Evolutionary conservation across 495 filamentous ascomycete species (phyloP), one percentile per base, ranked within the genome.

Genomic region (Aspergillus nidulans): DNA sequence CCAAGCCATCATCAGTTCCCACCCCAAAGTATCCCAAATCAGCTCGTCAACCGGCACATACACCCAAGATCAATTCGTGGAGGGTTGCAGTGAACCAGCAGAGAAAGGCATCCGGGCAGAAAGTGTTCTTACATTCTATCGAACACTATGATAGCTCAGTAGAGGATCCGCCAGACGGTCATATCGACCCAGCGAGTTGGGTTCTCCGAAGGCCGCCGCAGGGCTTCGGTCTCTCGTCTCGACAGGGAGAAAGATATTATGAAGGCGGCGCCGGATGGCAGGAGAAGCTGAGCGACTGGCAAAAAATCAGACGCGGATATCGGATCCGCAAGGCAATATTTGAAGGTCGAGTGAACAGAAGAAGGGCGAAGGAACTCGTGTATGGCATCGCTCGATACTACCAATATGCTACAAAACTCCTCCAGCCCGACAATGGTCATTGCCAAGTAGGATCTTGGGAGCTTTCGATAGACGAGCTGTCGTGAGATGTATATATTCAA

Each of bases 221-320:
- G 48, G 75, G 73, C 0, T 65, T 69, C 49, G 58, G 61, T 23
- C 60, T 73, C 53, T 73, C 73, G 1, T 65, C 57, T 12, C 63
- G 61, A 18, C 72, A 77, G 44, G 62, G 59, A 49, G 63, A 68
- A 10, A 63, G 63, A 6, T 76, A 69, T 61, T 77, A 75, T 39
- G 71, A 76, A 50, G 69, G 72, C 52, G 75, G 70, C 2, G 57
- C 67, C 2, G 73, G 71, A 12, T 75, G 71, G 70, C 73, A 76
- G 49, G 75, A 76, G 47, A 74, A 57, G 39, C 58, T 76, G 1
- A 60, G 68, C 7, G 69, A 76, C 25, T 77, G 73, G 75, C 68
- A 73, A 59, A 62, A 60, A 24, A 63, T 74, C 20, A 61, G 57
- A 16, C 62, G 64, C 10, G 68, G 69, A 13, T 75, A 74, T 58